phyloP scores from a whole-genome alignment of 2,329 filamentous ascomycete species.

The Rugonectria rugulosa region DNA sequence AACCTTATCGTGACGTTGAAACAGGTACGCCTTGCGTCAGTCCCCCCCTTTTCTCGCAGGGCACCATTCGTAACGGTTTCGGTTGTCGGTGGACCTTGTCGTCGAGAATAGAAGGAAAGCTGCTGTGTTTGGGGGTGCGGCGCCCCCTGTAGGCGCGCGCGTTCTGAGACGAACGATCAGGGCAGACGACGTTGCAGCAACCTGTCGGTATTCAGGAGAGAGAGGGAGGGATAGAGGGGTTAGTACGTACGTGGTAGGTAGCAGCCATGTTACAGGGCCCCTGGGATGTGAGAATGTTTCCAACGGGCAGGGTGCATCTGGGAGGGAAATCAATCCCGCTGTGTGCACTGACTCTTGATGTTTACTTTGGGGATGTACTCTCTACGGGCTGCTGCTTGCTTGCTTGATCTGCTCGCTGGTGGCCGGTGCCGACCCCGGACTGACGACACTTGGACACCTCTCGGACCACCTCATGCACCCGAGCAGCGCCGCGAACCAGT shows the following conservation, averaged over 20 bases:
- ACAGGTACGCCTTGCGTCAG: slow-evolving; percentile 7
- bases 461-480: slow-evolving; percentile 4
- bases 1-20: slow-evolving; percentile 7
- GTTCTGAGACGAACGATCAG: slow-evolving; percentile 22
- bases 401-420: neutral
- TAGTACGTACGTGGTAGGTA: neutral
- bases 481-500: too few species aligned
- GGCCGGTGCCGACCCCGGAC: neutral
- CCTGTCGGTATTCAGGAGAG: neutral
- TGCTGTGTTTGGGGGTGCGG: too few species aligned
- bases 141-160: slow-evolving; percentile 14
- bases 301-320: neutral
- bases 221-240: neutral
- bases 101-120: neutral
- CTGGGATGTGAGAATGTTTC: neutral
- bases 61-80: slow-evolving; percentile 5
- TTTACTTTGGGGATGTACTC: neutral
- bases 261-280: neutral
- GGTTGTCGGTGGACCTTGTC: neutral
- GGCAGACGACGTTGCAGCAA: slow-evolving; percentile 2
- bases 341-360: neutral
- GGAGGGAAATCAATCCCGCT: neutral
- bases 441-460: slow-evolving; percentile 15
- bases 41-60: neutral
- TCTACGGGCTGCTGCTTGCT: neutral